Evolutionary conservation across 805 yeast species (phyloP).

Genomic region (Clavispora santaluciae): DNA sequence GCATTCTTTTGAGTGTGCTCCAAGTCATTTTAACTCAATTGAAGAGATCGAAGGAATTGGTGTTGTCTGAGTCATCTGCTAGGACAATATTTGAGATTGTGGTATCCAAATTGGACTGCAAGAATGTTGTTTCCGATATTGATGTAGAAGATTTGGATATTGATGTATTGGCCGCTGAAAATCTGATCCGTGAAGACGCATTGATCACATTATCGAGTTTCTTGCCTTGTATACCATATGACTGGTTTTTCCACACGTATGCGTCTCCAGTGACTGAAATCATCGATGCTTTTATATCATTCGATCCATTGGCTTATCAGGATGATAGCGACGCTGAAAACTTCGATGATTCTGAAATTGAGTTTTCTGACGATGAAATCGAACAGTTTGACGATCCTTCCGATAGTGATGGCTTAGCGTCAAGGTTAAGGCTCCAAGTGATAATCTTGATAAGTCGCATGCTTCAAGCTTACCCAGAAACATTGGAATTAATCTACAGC

Average conservation of each 20-base stretch:
- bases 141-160: slow-evolving; percentile 37
- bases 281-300: slow-evolving; percentile 22
- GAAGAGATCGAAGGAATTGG: not conserved
- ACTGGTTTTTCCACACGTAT: slow-evolving; percentile 7
- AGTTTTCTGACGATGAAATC: slow-evolving; percentile 27
- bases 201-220: slow-evolving; percentile 38
- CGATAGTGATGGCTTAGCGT: slow-evolving; percentile 42
- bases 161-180: slow-evolving; percentile 38
- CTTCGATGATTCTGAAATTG: slow-evolving; percentile 25
- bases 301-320: slow-evolving; percentile 32
- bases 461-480: slow-evolving; percentile 32
- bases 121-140: not conserved
- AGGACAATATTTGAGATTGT: slow-evolving; percentile 4
- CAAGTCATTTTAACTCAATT: slow-evolving; percentile 10
- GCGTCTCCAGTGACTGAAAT: slow-evolving; percentile 13
- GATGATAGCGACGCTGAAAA: slow-evolving; percentile 21
- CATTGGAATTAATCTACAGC: slow-evolving; percentile 30
- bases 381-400: slow-evolving; percentile 35
- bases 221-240: slow-evolving; percentile 15
- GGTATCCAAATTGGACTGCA: slow-evolving; percentile 4
- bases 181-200: slow-evolving; percentile 49
- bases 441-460: slow-evolving; percentile 38
- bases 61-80: slow-evolving; percentile 3
- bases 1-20: slow-evolving; percentile 5
- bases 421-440: slow-evolving; percentile 59